These are phyloP conservation scores for Kluyveromyces nonfermentans DNA, from an alignment of 805 yeast species.

Conservation along the genomic window DNA sequence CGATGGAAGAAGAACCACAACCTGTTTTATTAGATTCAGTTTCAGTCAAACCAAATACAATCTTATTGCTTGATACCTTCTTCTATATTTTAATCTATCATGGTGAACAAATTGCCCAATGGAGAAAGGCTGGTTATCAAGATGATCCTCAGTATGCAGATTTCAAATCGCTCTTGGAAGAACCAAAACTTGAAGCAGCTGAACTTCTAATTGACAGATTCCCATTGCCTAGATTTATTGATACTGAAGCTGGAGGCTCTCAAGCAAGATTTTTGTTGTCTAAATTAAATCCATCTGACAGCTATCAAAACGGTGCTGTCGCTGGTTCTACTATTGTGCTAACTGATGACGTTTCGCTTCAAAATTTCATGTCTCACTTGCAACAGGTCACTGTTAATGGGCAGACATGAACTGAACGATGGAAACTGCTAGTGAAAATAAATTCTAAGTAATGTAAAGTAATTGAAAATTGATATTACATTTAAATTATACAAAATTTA, in stretches of 20 bases:
- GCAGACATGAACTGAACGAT: slow-evolving; percentile 18
- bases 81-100: slow-evolving; percentile 94
- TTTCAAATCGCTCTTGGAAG: slow-evolving; percentile 76
- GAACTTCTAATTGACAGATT: slow-evolving; percentile 84
- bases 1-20: slow-evolving; percentile 75
- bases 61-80: slow-evolving; percentile 85
- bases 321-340: slow-evolving; percentile 70
- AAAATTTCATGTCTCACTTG: slow-evolving; percentile 90
- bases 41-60: slow-evolving; percentile 81
- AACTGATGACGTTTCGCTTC: slow-evolving; percentile 93
- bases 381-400: slow-evolving; percentile 78
- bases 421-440: background rate
- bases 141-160: slow-evolving; percentile 83
- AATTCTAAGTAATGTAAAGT: background rate
- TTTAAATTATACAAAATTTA: background rate
- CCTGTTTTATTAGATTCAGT: slow-evolving; percentile 91
- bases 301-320: slow-evolving; percentile 46
- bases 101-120: slow-evolving; percentile 88
- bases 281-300: slow-evolving; percentile 88
- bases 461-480: slow-evolving; percentile 1
- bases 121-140: slow-evolving; percentile 95
- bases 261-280: slow-evolving; percentile 96
- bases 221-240: slow-evolving; percentile 96
- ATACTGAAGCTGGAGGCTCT: slow-evolving; percentile 96
- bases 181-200: slow-evolving; percentile 88